Base-by-base conservation (phyloP, 2,329 filamentous ascomycete species). In the Acarospora socialis region DNA sequence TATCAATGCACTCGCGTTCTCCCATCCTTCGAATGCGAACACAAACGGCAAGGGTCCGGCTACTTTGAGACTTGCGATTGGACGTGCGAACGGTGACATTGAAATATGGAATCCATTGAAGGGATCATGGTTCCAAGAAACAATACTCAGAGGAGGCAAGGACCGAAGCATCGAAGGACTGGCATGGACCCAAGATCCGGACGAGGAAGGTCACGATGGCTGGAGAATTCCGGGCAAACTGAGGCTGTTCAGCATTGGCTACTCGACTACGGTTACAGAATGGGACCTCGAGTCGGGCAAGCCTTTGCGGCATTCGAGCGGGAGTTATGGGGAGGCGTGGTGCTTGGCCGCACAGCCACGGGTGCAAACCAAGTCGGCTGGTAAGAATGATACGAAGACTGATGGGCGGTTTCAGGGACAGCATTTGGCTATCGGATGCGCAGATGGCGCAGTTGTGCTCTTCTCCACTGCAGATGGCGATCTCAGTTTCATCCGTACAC, bases 251-350 rank as follows among this genome's bases (percentile, higher is more conserved):
- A 95, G 87, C 56, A 92, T 94, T 50, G 87, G 87, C 35, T 92
- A 90, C 53, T 92, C 86, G 13, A 82, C 80, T 32, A 80, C 78
- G 15, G 75, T 98, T 28, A 94, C 86, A 0, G 90, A 98, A 56
- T 98, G 90, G 90, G 80, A 95, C 59, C 63, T 98, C 15, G 73
- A 74, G 43, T 79, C 75, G 41, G 83, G 81, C 9, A 66, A 72
- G 34, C 81, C 84, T 7, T 70, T 78, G 57, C 73, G 79, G 37
- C 80, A 92, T 54, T 83, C 82, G 12, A 84, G 81, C 47, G 90
- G 87, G 27, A 92, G 92, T 55, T 83, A 92, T 55, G 86, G 84
- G 43, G 86, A 94, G 49, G 87, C 95, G 39, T 98, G 90, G 90
- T 95, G 87, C 57, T 70, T 98, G 47, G 82, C 81, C 36, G 81